Base-by-base conservation (phyloP, 192 early-diverging fungal species). In the Coemansia reversa region DNA sequence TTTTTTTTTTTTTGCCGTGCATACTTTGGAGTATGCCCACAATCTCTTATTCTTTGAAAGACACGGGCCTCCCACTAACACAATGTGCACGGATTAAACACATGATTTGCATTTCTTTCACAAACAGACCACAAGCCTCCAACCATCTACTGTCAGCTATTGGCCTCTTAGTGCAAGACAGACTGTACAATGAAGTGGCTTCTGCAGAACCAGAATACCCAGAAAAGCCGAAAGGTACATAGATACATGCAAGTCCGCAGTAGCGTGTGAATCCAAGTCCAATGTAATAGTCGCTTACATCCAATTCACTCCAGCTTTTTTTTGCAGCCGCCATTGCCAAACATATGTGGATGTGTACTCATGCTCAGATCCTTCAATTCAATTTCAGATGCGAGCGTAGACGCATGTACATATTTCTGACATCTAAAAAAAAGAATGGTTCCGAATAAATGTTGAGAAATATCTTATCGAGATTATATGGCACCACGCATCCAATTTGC, bases 171-270 rank as follows among this genome's bases (percentile, higher is more conserved):
- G 39, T 45, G 39, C 39, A 45, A 23, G 56, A 19, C 56, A 58
- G 32, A 32, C 56, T 30, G 16, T 19, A 18, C 33, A 58, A 56
- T n/a, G 32, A 56, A 58, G 30, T 35, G 56, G 56, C 56, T 58
- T 58, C 30, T 39, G 56, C 22, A 58, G 56, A 58, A 20, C 56
- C 56, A 32, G 39, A 45, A 45, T 45, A 45, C 14, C 18, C 22
- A 42, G 23, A 23, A 39, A 24, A 33, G 29, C 32, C 11, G 18
- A 23, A 32, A 48, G 22, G 45, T 16, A 23, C 39, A 60, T 42
- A 25, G 9, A 45, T 45, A 9, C 16, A 57, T 27, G 24, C 49
- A 24, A 12, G 50, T 19, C 5, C 16, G 25, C 39, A 45, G 39
- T 14, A 45, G 39, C 39, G 39, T 16, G 9, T 45, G 39, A 16